Evolutionary conservation across 768 basidiomycete species (phyloP).

Genomic region (Kwoniella sp.): DNA sequence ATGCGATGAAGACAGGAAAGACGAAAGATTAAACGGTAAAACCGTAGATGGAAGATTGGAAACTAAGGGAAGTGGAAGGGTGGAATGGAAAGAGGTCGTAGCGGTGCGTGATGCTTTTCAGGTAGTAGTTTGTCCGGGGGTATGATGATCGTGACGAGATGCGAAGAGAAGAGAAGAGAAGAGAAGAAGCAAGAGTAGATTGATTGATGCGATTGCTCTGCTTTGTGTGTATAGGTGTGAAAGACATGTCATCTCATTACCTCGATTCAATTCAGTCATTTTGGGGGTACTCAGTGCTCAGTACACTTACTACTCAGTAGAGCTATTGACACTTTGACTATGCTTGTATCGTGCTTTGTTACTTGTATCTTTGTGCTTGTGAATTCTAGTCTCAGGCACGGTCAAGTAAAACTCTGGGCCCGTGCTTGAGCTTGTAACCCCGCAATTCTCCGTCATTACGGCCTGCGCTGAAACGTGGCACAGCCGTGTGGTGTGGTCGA

Average conservation of each 20-base stretch:
- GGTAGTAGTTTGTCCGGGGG: background rate
- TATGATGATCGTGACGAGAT: background rate
- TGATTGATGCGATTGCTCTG: too few species aligned
- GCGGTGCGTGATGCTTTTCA: background rate
- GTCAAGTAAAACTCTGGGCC: background rate
- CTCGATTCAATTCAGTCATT: too few species aligned
- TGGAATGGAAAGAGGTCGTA: background rate
- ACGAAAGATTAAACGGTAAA: background rate
- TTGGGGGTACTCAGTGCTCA: too few species aligned
- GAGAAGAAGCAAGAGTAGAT: background rate
- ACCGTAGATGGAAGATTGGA: background rate
- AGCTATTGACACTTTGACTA: too few species aligned
- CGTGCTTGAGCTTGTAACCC: constrained; percentile 1
- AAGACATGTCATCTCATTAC: too few species aligned
- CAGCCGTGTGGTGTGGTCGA: too few species aligned
- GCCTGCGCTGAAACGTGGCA: background rate
- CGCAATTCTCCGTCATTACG: background rate
- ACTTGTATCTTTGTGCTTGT: background rate
- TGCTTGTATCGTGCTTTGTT: too few species aligned
- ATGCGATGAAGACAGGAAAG: background rate
- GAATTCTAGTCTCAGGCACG: background rate
- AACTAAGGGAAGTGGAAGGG: background rate
- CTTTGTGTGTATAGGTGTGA: too few species aligned
- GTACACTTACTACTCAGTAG: too few species aligned
- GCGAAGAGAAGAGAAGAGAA: background rate